phyloP scores from a whole-genome alignment of 1,139 yeast species.

The Suhomyces coccinellae region DNA sequence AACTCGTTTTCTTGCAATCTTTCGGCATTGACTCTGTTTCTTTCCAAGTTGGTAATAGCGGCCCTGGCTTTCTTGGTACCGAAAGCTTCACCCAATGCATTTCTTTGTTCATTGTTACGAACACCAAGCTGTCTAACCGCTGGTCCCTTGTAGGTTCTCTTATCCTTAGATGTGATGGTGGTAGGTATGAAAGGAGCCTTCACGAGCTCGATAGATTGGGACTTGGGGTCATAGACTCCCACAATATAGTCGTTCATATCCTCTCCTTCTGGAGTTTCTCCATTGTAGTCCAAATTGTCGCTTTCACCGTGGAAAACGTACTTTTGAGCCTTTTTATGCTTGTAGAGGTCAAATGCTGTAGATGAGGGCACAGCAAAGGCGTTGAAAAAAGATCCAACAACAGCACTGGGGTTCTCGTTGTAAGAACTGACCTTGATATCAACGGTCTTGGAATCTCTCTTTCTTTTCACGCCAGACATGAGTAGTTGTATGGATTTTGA shows the following conservation, averaged over 20 bases:
- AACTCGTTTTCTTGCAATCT: constrained; percentile 70
- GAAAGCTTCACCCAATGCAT: constrained; percentile 88
- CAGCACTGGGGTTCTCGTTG: constrained; percentile 37
- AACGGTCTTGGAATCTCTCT: constrained; percentile 26
- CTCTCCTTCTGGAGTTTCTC: constrained; percentile 47
- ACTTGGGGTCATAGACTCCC: constrained; percentile 68
- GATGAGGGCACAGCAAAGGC: constrained; percentile 65
- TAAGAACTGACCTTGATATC: constrained; percentile 34
- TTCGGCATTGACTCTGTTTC: constrained; percentile 84
- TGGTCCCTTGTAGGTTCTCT: constrained; percentile 58
- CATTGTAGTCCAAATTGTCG: constrained; percentile 71
- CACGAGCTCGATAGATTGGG: constrained; percentile 59
- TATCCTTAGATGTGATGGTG: constrained; percentile 54
- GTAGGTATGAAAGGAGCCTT: constrained; percentile 60
- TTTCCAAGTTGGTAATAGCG: constrained; percentile 77
- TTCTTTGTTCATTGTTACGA: constrained; percentile 61
- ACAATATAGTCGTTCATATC: constrained; percentile 50
- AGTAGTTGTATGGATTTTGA: neutral
- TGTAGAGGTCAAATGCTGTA: constrained; percentile 63
- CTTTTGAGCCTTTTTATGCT: constrained; percentile 48
- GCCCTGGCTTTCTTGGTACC: constrained; percentile 97
- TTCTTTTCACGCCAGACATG: constrained; percentile 26
- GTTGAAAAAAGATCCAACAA: constrained; percentile 66
- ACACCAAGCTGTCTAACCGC: constrained; percentile 56
- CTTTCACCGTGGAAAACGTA: constrained; percentile 76